Base-by-base conservation (phyloP, 768 basidiomycete species). In the Macrolepiota dolichaula region DNA sequence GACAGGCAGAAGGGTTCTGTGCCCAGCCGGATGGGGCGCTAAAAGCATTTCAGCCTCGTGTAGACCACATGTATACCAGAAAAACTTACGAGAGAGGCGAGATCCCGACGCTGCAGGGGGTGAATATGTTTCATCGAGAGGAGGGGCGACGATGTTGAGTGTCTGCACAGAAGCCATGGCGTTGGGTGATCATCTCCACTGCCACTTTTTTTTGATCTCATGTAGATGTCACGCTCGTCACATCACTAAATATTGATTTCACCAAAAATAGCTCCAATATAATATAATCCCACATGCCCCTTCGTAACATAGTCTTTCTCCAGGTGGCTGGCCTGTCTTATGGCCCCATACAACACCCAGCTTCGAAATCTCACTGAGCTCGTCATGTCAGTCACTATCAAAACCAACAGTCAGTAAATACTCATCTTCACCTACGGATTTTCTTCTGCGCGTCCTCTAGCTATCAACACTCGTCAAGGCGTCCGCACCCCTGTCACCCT, bases 1-100 rank as follows among this genome's bases (percentile, higher is more conserved):
- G 32, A 89, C 92, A 25, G 95, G 91, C 55, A 96, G 84, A 50
- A 98, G 74, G 5, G 70, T 69, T 32, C 79, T 76, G 62, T 79
- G 76, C 24, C 77, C 75, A 46, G 74, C 70, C 22, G 77, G 74
- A 63, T 78, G 77, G 19, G 75, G 73, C 9, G 70, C 72, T 73
- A 35, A 42, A 25, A 24, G 54, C 5, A 63, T 49, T 27, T 51
- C 17, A 38, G 29, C 13, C 24, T 10, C 56, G 27, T 53, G 40
- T 38, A 27, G 36, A 38, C n/a, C 1, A 11, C 5, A 25, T 19
- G 56, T 3, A 17, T 19, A n/a, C 9, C 11, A 12, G 7, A 44
- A 19, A 3, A 22, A 25, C 65, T 47, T 66, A 74, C 73, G 55
- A 11, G 73, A 70, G 24, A 73, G 65, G 22, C 72, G 70, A 27